phyloP scores from a whole-genome alignment of 2,329 filamentous ascomycete species.

The Pseudogymnoascus sp. region DNA sequence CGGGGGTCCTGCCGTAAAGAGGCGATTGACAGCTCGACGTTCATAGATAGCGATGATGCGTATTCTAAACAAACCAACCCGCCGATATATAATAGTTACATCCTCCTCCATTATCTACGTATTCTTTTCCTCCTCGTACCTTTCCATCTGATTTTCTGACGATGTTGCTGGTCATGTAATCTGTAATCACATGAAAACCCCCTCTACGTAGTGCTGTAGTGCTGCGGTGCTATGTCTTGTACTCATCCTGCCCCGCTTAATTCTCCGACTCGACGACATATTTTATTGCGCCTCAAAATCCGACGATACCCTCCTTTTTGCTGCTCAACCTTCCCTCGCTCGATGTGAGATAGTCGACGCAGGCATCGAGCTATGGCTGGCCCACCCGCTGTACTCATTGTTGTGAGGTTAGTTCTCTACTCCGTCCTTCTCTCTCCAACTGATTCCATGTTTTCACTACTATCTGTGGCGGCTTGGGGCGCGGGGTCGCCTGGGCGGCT shows the following conservation, averaged over 20 bases:
- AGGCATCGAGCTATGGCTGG: conserved; percentile 34
- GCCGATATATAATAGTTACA: not conserved
- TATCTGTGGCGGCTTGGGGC: not conserved
- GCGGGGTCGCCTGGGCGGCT: not conserved
- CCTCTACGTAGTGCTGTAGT: not conserved
- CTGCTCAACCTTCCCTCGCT: not conserved
- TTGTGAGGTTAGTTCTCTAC: conserved; percentile 37
- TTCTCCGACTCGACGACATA: conserved; percentile 2
- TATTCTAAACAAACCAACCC: not conserved
- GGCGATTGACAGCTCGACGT: too few relatives aligned
- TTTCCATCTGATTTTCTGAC: not conserved
- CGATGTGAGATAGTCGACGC: not conserved
- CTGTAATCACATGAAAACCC: not conserved
- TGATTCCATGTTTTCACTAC: not conserved
- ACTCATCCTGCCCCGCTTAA: not conserved
- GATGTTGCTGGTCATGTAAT: not conserved
- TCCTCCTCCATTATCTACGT: not conserved
- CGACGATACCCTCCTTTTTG: not conserved
- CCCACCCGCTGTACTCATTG: conserved; percentile 43
- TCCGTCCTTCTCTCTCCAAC: not conserved
- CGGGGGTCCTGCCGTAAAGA: not conserved
- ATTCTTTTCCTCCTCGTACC: not conserved
- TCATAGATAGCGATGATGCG: not conserved
- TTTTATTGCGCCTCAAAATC: not conserved
- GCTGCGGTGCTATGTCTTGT: not conserved